Evolutionary conservation across 2,329 filamentous ascomycete species (phyloP).

Genomic region (Uncinocarpus reesii): DNA sequence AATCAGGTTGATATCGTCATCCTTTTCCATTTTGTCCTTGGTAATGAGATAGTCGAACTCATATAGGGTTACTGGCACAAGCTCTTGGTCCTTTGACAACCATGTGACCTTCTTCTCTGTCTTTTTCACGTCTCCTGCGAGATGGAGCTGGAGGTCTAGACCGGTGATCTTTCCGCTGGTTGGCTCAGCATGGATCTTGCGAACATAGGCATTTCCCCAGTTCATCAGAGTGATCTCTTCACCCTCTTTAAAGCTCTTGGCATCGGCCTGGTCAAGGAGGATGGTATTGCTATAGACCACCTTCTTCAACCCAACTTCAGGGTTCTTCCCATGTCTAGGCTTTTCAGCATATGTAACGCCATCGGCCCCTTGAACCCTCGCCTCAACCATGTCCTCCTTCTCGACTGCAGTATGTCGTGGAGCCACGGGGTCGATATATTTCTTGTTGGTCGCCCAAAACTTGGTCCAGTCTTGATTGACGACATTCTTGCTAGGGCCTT

Average conservation of each 20-base stretch:
- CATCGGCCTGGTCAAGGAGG: slow-evolving; percentile 27
- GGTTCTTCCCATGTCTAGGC: slow-evolving; percentile 26
- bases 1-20: slow-evolving; percentile 75
- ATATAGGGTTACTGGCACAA: slow-evolving; percentile 74
- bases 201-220: slow-evolving; percentile 60
- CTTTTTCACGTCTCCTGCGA: slow-evolving; percentile 85
- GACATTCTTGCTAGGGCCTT: slow-evolving; percentile 33
- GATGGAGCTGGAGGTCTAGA: slow-evolving; percentile 75
- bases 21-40: slow-evolving; percentile 86
- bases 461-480: slow-evolving; percentile 35
- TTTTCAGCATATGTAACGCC: slow-evolving; percentile 43
- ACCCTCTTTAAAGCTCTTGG: slow-evolving; percentile 23
- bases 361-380: slow-evolving; percentile 43
- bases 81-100: slow-evolving; percentile 67
- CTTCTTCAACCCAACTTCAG: slow-evolving; percentile 26
- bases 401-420: slow-evolving; percentile 25
- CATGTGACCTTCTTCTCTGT: slow-evolving; percentile 96
- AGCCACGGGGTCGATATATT: slow-evolving; percentile 56
- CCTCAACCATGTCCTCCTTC: slow-evolving; percentile 21
- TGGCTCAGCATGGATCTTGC: slow-evolving; percentile 39
- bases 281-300: slow-evolving; percentile 25
- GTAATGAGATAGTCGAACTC: slow-evolving; percentile 93
- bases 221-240: slow-evolving; percentile 36
- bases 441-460: slow-evolving; percentile 52
- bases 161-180: slow-evolving; percentile 51